phyloP scores from a whole-genome alignment of 2,329 filamentous ascomycete genomes.

The Ophiosphaerella korrae region DNA sequence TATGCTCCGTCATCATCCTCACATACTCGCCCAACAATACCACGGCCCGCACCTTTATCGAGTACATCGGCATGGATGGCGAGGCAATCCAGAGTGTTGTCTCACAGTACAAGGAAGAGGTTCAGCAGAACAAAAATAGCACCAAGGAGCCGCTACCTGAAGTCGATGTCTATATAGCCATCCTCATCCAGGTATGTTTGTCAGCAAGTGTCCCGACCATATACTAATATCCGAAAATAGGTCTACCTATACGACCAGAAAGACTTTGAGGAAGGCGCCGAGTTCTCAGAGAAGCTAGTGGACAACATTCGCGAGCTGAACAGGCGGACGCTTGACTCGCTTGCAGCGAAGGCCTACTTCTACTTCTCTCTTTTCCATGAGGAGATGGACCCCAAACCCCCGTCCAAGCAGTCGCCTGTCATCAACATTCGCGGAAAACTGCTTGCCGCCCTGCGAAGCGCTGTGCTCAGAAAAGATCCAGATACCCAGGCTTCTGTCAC shows the following conservation, averaged over 20 bases:
- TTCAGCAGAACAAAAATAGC: constrained; percentile 62
- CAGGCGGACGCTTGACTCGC: constrained; percentile 88
- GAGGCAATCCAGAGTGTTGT: constrained; percentile 63
- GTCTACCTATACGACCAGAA: constrained; percentile 88
- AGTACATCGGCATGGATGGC: constrained; percentile 70
- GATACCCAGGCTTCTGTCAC: constrained; percentile 98
- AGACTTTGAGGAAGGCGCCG: constrained; percentile 76
- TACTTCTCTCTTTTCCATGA: constrained; percentile 97
- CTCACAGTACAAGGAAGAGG: constrained; percentile 68
- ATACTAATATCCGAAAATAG: constrained; percentile 54
- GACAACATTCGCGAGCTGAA: constrained; percentile 88
- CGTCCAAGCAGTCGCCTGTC: constrained; percentile 85
- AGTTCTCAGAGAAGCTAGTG: constrained; percentile 83
- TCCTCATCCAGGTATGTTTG: constrained; percentile 60
- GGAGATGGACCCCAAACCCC: constrained; percentile 83
- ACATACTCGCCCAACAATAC: constrained; percentile 73
- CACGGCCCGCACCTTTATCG: constrained; percentile 71
- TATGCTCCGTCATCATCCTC: constrained; percentile 79
- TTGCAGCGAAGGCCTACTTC: constrained; percentile 96
- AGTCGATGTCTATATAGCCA: constrained; percentile 85
- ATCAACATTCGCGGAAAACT: constrained; percentile 85
- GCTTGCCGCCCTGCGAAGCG: constrained; percentile 85
- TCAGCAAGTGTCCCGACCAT: neutral
- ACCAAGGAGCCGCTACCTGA: constrained; percentile 81
- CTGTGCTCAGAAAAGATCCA: constrained; percentile 94